Base-by-base conservation (phyloP, 2,329 filamentous ascomycete species). In the Phialemoniopsis sp. region DNA sequence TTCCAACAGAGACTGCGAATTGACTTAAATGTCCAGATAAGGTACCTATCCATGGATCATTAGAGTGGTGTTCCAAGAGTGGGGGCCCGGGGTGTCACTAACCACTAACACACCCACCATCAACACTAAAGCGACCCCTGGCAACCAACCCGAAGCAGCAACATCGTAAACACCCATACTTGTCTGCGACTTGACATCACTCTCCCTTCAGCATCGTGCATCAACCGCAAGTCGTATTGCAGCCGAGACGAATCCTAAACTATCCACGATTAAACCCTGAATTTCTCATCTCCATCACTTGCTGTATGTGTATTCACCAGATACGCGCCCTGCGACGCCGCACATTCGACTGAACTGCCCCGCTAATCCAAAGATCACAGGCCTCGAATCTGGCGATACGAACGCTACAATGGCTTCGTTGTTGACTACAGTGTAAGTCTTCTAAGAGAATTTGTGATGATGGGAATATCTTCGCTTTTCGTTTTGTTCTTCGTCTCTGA, bases 391-490 rank as follows among this genome's bases (percentile, higher is more conserved):
- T 28, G 16, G 4, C 29, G 17, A 13, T n/a, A 14, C 18, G 13
- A 16, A 18, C 16, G 37, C 13, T 38, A 45, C 33, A n/a, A 52
- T 52, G 50, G 44, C 44, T 17, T 45, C 45, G 4, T 42, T 52
- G 13, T 33, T 52, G 17, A 52, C 48, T 3, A 52, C 50, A 39
- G 59, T 65, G 61, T 65, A 57, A 37, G 58, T 49, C n/a, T n/a
- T n/a, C n/a, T n/a, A n/a, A n/a, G n/a, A n/a, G n/a, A n/a, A n/a
- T n/a, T n/a, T n/a, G n/a, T n/a, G n/a, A n/a, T n/a, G n/a, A n/a
- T n/a, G 17, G 13, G 5, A 13, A 14, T 17, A 10, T 18, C 17
- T 17, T 16, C n/a, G 6, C 38, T 13, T 5, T 62, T 34, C 14
- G 5, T 45, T 21, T 13, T 13, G 10, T 3, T 29, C n/a, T 13